Percentiles rank a stretch among this genome's conserved stretches.
These are phyloP conservation scores for Trichoderma sp. DNA, from an alignment of 2,329 filamentous ascomycete species.

Conservation along the genomic window DNA sequence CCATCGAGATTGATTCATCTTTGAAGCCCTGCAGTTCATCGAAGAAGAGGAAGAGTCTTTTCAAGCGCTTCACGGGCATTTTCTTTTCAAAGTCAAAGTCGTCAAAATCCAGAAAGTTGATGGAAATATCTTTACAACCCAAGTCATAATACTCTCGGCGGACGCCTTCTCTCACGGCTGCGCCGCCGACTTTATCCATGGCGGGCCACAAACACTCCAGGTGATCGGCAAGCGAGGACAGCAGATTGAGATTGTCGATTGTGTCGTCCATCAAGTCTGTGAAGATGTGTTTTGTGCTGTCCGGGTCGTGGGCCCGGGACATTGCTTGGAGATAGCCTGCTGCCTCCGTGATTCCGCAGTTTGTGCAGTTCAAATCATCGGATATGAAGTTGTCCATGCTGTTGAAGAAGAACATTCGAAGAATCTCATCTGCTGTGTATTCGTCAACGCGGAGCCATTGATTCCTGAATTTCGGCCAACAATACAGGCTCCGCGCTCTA, in stretches of 20 bases:
- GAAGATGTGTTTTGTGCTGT: slow-evolving; percentile 12
- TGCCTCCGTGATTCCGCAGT: not conserved
- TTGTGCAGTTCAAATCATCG: not conserved
- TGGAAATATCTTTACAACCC: not conserved
- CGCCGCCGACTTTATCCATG: not conserved
- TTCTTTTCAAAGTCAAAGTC: slow-evolving; percentile 22
- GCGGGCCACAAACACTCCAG: slow-evolving; percentile 18
- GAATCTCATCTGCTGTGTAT: not conserved
- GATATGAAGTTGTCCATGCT: not conserved
- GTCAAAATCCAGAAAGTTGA: slow-evolving; percentile 27
- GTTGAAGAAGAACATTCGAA: not conserved
- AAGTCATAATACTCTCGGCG: not conserved
- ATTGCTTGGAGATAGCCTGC: not conserved
- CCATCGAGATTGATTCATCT: not conserved
- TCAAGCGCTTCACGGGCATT: slow-evolving; percentile 23
- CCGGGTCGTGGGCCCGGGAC: not conserved
- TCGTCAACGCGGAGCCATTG: not conserved
- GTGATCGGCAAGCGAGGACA: slow-evolving; percentile 29
- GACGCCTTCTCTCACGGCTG: not conserved
- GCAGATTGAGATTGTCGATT: slow-evolving; percentile 26
- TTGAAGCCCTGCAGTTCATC: slow-evolving; percentile 28
- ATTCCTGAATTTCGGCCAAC: not conserved
- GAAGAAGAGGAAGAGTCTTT: slow-evolving; percentile 26
- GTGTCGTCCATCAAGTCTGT: slow-evolving; percentile 28
- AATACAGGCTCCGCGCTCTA: not conserved